These are phyloP conservation scores for Tylopilus cervinicoccineus DNA, from an alignment of 768 basidiomycete genomes.

Conservation along the genomic window DNA sequence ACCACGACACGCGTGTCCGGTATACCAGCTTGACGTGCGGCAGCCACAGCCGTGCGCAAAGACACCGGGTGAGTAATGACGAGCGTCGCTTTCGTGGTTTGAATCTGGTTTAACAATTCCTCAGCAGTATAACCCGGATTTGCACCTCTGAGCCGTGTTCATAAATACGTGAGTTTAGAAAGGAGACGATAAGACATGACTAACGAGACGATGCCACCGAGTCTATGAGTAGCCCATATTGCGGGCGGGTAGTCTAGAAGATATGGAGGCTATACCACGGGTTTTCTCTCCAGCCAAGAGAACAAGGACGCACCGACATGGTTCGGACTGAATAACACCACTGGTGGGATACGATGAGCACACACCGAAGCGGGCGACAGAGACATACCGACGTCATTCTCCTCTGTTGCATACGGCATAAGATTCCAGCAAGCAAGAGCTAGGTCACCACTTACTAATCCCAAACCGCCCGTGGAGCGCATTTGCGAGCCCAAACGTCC, in stretches of 20 bases:
- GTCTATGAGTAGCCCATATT: constrained; percentile 57
- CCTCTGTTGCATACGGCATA: constrained; percentile 31
- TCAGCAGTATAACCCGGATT: constrained; percentile 34
- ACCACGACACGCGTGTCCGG: constrained; percentile 27
- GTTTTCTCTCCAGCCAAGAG: neutral
- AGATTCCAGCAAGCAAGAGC: neutral
- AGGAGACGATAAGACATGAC: constrained; percentile 12
- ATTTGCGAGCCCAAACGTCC: constrained; percentile 53
- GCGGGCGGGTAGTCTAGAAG: constrained; percentile 49
- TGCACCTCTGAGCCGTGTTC: constrained; percentile 22
- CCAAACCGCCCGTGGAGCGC: constrained; percentile 45
- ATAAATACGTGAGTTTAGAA: neutral
- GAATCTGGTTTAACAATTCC: constrained; percentile 33
- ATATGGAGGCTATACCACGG: neutral
- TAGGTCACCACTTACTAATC: constrained; percentile 37
- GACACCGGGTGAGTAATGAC: constrained; percentile 30
- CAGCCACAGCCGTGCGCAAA: constrained; percentile 26
- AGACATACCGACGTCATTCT: constrained; percentile 49
- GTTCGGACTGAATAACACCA: constrained; percentile 63
- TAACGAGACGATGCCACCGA: constrained; percentile 59
- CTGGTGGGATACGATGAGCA: constrained; percentile 30
- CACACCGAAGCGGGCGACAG: neutral
- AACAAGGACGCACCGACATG: constrained; percentile 44
- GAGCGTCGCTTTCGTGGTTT: constrained; percentile 23
- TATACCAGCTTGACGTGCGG: constrained; percentile 29